Evolutionary conservation across 495 filamentous ascomycete genomes (phyloP).

Genomic region (Tuber magnatum): DNA sequence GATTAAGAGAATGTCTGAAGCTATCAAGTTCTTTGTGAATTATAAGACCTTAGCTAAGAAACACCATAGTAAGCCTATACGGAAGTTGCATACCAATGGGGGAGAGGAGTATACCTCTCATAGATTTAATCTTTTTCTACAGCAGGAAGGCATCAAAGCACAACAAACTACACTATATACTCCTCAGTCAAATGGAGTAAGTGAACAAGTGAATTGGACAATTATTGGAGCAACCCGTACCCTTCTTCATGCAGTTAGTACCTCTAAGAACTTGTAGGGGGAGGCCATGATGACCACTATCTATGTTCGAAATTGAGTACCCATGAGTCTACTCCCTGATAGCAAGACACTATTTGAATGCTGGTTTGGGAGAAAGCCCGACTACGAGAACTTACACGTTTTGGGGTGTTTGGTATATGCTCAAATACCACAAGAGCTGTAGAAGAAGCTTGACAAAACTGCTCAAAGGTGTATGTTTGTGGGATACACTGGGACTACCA

Average conservation of each 20-base stretch:
- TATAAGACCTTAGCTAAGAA: not conserved
- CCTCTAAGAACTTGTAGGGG: not conserved
- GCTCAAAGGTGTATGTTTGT: constrained; percentile 1
- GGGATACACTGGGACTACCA: not conserved
- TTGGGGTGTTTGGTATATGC: constrained; percentile 13
- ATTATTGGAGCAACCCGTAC: not conserved
- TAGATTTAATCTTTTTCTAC: not conserved
- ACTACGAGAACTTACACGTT: not conserved
- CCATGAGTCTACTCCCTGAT: not conserved
- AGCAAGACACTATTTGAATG: not conserved
- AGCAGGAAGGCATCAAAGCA: not conserved
- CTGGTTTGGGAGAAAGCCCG: not conserved
- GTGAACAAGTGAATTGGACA: not conserved
- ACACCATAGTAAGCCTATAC: not conserved
- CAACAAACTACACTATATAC: not conserved
- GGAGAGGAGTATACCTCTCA: constrained; percentile 3
- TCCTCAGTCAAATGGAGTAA: not conserved
- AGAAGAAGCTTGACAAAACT: not conserved
- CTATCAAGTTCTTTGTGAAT: not conserved
- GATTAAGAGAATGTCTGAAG: not conserved
- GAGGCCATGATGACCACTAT: not conserved
- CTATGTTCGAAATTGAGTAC: not conserved
- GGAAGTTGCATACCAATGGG: not conserved
- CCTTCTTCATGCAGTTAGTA: not conserved
- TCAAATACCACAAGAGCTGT: not conserved